Evolutionary conservation across 192 early-diverging fungal genomes (phyloP).

Genomic region (Allomyces macrogynus): DNA sequence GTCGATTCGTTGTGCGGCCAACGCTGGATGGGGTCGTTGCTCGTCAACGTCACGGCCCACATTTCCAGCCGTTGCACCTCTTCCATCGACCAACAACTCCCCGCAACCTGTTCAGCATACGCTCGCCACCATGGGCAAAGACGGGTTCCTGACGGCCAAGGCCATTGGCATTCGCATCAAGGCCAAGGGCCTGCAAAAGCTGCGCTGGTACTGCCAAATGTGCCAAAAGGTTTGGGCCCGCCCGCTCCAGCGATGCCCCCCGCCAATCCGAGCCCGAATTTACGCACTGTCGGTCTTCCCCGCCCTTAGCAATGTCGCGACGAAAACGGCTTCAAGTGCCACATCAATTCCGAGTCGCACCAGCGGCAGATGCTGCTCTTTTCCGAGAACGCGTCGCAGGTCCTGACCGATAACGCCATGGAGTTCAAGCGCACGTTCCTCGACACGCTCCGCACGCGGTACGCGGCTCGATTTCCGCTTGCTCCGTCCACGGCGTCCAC

Average conservation of each 20-base stretch:
- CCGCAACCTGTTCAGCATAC: no score
- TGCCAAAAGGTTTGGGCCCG: constrained; percentile 41
- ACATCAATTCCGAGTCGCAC: constrained; percentile 74
- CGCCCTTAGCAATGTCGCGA: constrained; percentile 43
- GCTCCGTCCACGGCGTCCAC: no score
- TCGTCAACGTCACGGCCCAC: no score
- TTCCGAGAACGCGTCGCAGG: constrained; percentile 55
- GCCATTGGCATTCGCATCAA: constrained; percentile 78
- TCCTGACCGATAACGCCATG: constrained; percentile 49
- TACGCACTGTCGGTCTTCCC: not conserved
- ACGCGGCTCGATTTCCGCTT: not conserved
- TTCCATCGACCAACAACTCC: no score
- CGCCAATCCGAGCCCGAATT: no score
- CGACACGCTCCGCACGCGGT: constrained; percentile 55
- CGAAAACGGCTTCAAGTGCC: constrained; percentile 91
- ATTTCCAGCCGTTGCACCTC: no score
- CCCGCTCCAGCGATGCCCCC: constrained; percentile 1
- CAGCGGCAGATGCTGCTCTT: constrained; percentile 78
- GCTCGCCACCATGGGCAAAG: constrained; percentile 29
- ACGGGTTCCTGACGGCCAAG: constrained; percentile 61
- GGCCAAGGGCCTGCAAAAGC: constrained; percentile 70
- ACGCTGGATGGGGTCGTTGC: no score
- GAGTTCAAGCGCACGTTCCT: constrained; percentile 77
- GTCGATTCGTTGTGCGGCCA: no score
- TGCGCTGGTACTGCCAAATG: constrained; percentile 88